Base-by-base conservation (phyloP, 805 yeast species). In the Cyberlindnera sargentensis region DNA sequence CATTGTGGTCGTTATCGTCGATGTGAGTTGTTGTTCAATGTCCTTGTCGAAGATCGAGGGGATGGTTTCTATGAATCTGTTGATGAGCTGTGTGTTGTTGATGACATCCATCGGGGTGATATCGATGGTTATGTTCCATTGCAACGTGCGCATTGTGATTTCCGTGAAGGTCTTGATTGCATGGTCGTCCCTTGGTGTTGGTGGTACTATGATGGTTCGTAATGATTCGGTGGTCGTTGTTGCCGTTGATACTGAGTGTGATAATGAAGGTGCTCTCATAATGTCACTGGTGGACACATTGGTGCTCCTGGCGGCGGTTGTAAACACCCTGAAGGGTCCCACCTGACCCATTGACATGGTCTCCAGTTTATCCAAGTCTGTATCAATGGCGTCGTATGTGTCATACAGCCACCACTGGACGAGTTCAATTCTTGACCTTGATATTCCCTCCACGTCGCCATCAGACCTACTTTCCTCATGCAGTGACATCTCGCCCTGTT, bases 321-420 rank as follows among this genome's bases (percentile, higher is more conserved):
- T 34, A 31, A 50, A 43, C n/a, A 47, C 51, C 23, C 41, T 46
- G 36, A 53, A 53, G 11, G 57, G 57, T 1, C 57, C 57, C 15
- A 39, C 43, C 2, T 26, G 9, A n/a, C 33, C 41, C 6, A 15
- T 31, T 3, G 10, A 24, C 6, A 39, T 34, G 26, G 31, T 39
- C n/a, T 52, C 54, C 28, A 87, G 60, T 3, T 64, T 55, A 4
- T 72, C 68, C 40, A 85, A 63, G 49, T 83, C 87, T 31, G 65
- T 65, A 61, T 89, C 95, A 73, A 89, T 77, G 10, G 86, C 93
- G 27, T 83, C 83, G 57, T 89, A 86, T 24, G 75, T 73, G 33
- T 50, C 50, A 34, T 57, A 57, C 7, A 55, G 33, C 47, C 48
- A 44, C 61, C 61, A 57, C 32, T 40, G 37, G 8, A 55, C 52